Conservation (phyloP, 176 grass and related monocot species). For the Oryza meyeriana region DNA sequence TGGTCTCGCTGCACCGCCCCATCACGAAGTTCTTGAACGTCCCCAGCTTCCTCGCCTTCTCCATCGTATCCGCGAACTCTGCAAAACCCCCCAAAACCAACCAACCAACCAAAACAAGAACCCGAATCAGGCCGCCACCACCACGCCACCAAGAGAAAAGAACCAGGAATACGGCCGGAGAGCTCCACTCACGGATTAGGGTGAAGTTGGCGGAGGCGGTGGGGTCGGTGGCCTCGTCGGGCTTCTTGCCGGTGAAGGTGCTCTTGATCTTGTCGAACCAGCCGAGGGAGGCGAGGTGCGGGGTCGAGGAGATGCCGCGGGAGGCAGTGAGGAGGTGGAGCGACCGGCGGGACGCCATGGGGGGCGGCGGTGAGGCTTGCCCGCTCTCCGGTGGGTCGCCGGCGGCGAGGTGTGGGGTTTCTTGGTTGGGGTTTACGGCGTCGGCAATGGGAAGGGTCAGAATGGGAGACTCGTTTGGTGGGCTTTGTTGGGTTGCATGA, state of each 20-base stretch:
- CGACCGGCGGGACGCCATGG: slow-evolving; percentile 38
- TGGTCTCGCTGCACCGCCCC: slow-evolving; percentile 60
- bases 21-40: slow-evolving; percentile 75
- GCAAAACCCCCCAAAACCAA: background rate
- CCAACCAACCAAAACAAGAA: background rate
- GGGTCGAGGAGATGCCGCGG: slow-evolving; percentile 69
- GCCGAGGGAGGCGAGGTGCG: slow-evolving; percentile 63
- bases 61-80: slow-evolving; percentile 90
- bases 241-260: slow-evolving; percentile 74
- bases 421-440: background rate
- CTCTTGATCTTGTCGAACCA: slow-evolving; percentile 96
- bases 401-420: background rate
- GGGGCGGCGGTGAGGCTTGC: background rate
- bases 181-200: slow-evolving; percentile 51
- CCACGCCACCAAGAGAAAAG: background rate
- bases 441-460: background rate
- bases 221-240: slow-evolving; percentile 20
- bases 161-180: background rate
- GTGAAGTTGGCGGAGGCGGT: slow-evolving; percentile 47
- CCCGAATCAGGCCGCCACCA: background rate
- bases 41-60: slow-evolving; percentile 73
- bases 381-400: too few relatives aligned
- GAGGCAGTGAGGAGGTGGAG: slow-evolving; percentile 37
- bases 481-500: too few relatives aligned
- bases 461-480: background rate